phyloP scores from a whole-genome alignment of 169 alveolate genomes.

The Cryptosporidium sp. region DNA sequence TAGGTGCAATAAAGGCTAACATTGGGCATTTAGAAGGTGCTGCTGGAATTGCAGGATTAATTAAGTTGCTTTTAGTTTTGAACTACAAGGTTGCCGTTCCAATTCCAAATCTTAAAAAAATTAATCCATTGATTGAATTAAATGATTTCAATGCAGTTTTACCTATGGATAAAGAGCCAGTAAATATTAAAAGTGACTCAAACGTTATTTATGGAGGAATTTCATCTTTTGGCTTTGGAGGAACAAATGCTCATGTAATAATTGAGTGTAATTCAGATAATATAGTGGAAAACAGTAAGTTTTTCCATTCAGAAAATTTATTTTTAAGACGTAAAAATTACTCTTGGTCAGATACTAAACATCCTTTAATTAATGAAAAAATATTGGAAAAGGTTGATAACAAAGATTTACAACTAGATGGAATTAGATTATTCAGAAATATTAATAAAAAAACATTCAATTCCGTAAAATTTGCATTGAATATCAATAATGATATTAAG shows the following conservation, averaged over 20 bases:
- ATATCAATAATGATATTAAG: conserved; percentile 9
- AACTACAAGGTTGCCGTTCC: conserved; percentile 56
- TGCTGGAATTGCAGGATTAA: conserved; percentile 77
- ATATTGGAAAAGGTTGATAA: background rate
- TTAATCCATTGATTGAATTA: conserved; percentile 46
- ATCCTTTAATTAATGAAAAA: conserved; percentile 52
- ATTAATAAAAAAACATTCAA: conserved; percentile 5
- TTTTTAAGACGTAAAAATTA: conserved; percentile 17
- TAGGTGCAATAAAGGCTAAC: conserved; percentile 77
- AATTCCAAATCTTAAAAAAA: conserved; percentile 31
- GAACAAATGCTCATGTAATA: conserved; percentile 73
- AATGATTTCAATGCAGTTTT: conserved; percentile 24
- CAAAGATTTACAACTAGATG: background rate
- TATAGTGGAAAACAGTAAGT: background rate
- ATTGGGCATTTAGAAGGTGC: conserved; percentile 78
- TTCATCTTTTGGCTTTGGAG: conserved; percentile 74
- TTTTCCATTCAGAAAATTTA: background rate
- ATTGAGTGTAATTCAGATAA: conserved; percentile 39
- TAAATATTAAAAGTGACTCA: conserved; percentile 10
- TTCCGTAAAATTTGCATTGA: conserved; percentile 14
- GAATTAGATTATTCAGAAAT: conserved; percentile 9
- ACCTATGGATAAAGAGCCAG: conserved; percentile 23
- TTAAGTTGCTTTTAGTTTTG: conserved; percentile 44
- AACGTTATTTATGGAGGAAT: conserved; percentile 37
- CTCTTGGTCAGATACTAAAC: conserved; percentile 66